Percentiles rank a stretch among this genome's conserved stretches.
Evolutionary conservation across 2,329 filamentous ascomycete genomes (phyloP).

Genomic region (Fusarium chlamydosporum): DNA sequence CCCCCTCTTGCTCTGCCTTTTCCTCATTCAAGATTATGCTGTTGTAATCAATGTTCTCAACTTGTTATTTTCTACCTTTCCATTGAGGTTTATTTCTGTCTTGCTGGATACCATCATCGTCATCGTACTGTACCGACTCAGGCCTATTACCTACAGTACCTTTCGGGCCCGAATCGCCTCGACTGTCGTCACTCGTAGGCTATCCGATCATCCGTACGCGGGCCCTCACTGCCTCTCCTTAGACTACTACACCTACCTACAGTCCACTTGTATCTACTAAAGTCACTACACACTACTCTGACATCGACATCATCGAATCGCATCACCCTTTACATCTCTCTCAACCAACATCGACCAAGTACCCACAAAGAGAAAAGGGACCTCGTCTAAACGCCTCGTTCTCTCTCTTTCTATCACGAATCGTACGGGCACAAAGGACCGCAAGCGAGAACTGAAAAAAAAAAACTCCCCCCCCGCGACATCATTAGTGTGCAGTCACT

Average conservation of each 20-base stretch:
- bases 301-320: constrained; percentile 37
- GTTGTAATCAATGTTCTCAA: constrained; percentile 6
- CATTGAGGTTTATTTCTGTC: background rate
- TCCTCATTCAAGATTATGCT: constrained; percentile 5
- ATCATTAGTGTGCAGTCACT: constrained; percentile 31
- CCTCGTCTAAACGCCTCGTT: constrained; percentile 20
- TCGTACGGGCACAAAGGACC: constrained; percentile 24
- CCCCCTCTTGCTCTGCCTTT: background rate
- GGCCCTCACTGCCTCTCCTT: background rate
- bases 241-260: background rate
- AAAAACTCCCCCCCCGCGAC: constrained; percentile 16
- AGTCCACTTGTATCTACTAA: constrained; percentile 8
- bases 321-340: constrained; percentile 28
- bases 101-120: background rate
- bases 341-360: constrained; percentile 33
- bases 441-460: constrained; percentile 18
- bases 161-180: background rate
- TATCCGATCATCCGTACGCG: constrained; percentile 3
- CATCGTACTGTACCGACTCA: background rate
- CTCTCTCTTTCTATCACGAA: constrained; percentile 8
- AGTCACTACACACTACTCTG: background rate
- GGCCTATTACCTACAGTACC: background rate
- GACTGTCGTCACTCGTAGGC: constrained; percentile 13
- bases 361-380: constrained; percentile 6
- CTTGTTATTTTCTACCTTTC: background rate